Base-by-base conservation (phyloP, 495 filamentous ascomycete species). In the Aspergillus cavernicola region DNA sequence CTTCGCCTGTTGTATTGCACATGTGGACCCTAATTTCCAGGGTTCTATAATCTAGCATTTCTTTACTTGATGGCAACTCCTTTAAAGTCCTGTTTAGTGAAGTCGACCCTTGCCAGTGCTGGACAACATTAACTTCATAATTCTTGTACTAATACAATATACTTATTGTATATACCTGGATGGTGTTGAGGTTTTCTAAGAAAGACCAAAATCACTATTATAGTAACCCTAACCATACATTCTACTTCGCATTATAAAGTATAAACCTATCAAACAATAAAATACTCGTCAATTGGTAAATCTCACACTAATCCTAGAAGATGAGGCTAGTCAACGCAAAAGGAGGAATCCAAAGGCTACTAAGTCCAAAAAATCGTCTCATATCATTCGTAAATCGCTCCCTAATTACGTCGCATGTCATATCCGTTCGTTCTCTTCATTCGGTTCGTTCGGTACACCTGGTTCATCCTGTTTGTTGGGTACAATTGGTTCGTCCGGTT, bases 371-470 rank as follows among this genome's bases (percentile, higher is more conserved):
- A 31, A 43, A 35, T 52, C 19, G 31, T 55, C 29, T 56, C 60
- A 45, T 62, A 24, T 57, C 56, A 22, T 53, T 62, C 60, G 40
- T 62, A 40, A 55, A 39, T 53, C 40, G 35, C 53, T 42, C n/a
- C 22, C 15, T 53, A 23, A 11, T 8, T 31, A 28, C 16, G 22
- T 49, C 24, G 39, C 12, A 47, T 16, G 28, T 53, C 52, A 41
- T 53, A 37, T 41, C 11, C 48, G 35, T 9, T 15, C 43, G 18
- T 33, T 18, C 16, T 33, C 4, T 7, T 32, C 29, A 9, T 19
- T 23, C 26, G 20, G 15, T 40, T 23, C 38, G 18, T 23, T n/a
- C 10, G 20, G 38, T 11, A 11, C 38, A 10, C 24, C 9, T 28
- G 9, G 9, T 9, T 16, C 35, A 38, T 6, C 16, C 35, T 38